Conservation (phyloP, 345 rosid genomes). For the Pseudoturritis turrita region DNA sequence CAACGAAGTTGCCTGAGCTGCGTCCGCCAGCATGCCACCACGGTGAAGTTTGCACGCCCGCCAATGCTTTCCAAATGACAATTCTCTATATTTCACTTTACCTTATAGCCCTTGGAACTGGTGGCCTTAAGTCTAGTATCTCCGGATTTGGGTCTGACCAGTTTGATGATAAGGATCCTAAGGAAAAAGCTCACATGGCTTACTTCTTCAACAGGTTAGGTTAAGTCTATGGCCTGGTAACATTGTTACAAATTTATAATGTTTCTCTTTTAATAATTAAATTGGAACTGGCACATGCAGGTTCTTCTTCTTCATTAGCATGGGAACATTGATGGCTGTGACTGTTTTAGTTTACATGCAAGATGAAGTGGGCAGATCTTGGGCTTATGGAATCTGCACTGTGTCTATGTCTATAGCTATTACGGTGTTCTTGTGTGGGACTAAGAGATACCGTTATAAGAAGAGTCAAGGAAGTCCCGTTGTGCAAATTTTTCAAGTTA, state of each 20-base stretch:
- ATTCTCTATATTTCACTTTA: constrained; percentile 53
- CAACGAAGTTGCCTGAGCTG: constrained; percentile 55
- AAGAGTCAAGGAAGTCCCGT: constrained; percentile 72
- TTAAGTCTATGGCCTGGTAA: not conserved
- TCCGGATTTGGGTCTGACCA: constrained; percentile 69
- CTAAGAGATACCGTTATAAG: constrained; percentile 65
- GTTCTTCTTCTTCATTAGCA: constrained; percentile 59
- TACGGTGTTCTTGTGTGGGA: constrained; percentile 52
- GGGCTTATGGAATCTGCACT: constrained; percentile 64
- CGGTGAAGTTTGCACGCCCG: constrained; percentile 42
- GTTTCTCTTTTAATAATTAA: not conserved
- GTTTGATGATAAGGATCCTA: constrained; percentile 54
- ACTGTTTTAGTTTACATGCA: constrained; percentile 64
- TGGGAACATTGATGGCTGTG: constrained; percentile 54
- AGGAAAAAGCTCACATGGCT: constrained; percentile 54
- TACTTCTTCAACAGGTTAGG: constrained; percentile 53
- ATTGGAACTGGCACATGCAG: not conserved
- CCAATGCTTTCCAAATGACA: constrained; percentile 67
- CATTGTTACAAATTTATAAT: not conserved
- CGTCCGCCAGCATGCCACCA: constrained; percentile 63
- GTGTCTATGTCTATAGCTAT: constrained; percentile 58
- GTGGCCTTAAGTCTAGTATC: constrained; percentile 75
- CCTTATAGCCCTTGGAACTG: constrained; percentile 60
- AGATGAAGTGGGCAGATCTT: constrained; percentile 52
- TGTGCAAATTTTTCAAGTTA: constrained; percentile 70